These are phyloP conservation scores for Isatis tinctoria DNA, from an alignment of 345 rosid genomes.

Conservation along the genomic window DNA sequence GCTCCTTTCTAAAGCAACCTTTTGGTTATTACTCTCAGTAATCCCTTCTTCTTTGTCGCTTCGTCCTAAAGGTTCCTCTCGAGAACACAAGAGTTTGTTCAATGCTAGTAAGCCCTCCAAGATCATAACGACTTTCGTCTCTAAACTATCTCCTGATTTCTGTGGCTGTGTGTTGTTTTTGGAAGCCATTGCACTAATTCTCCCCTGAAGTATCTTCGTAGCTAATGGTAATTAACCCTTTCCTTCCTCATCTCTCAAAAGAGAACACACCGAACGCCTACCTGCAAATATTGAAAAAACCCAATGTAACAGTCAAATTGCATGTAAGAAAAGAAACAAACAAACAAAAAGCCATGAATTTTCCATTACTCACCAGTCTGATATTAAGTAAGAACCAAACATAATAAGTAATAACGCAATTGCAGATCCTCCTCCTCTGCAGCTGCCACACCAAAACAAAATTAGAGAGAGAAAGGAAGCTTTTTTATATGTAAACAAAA, in stretches of 20 bases:
- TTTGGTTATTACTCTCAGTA: neutral
- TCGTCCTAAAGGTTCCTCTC: neutral
- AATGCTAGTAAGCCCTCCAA: neutral
- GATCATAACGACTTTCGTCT: conserved; percentile 1
- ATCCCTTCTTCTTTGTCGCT: neutral
- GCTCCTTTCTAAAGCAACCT: neutral
- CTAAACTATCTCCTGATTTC: neutral
- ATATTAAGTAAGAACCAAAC: neutral
- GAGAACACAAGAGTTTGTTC: neutral
- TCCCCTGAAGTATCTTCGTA: neutral
- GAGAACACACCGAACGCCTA: neutral
- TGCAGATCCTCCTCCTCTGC: neutral
- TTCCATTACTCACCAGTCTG: neutral
- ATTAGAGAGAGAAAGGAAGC: no score
- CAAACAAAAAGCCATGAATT: neutral
- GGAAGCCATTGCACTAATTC: neutral
- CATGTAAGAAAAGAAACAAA: neutral
- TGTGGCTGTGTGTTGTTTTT: neutral
- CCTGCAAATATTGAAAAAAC: neutral
- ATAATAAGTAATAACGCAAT: neutral
- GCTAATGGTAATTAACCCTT: neutral
- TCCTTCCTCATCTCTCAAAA: neutral
- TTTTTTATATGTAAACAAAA: no score
- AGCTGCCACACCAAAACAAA: neutral
- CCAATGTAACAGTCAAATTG: neutral